A percentile compares a stretch with the other conserved stretches of the same genome.
Evolutionary conservation across 352 stramenopile species (phyloP).

Genomic region (Globisporangium rhizosaccharum): DNA sequence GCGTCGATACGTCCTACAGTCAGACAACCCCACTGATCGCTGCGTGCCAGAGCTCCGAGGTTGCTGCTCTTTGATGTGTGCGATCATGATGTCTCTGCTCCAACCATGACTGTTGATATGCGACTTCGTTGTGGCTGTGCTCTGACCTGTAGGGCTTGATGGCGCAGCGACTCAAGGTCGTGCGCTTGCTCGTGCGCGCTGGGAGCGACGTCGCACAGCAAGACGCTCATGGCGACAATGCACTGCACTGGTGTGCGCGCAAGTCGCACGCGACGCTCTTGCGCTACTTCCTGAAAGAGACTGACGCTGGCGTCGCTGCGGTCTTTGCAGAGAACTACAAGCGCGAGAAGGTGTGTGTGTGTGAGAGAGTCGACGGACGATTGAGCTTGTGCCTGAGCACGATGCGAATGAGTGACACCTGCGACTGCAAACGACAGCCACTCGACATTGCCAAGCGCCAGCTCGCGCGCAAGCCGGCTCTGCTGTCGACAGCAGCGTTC

Average conservation of each 20-base stretch:
- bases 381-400: too few relatives aligned
- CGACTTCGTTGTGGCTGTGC: neutral
- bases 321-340: slow-evolving; percentile 50
- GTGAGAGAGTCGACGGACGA: neutral
- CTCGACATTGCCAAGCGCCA: slow-evolving; percentile 50
- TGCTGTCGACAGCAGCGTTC: slow-evolving; percentile 26
- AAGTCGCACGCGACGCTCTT: slow-evolving; percentile 40
- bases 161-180: slow-evolving; percentile 36
- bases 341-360: slow-evolving; percentile 32
- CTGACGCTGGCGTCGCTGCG: slow-evolving; percentile 40
- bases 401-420: neutral
- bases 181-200: slow-evolving; percentile 39
- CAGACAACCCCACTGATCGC: slow-evolving; percentile 55
- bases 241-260: slow-evolving; percentile 65
- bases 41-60: slow-evolving; percentile 37
- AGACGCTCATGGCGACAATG: slow-evolving; percentile 61
- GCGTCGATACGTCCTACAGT: slow-evolving; percentile 44
- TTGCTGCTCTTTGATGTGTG: neutral
- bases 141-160: slow-evolving; percentile 22
- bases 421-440: slow-evolving; percentile 21
- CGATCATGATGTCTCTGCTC: neutral
- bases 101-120: neutral
- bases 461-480: slow-evolving; percentile 19
- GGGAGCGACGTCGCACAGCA: slow-evolving; percentile 34
- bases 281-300: slow-evolving; percentile 54